Conservation (phyloP, 23 red algal genomes). For the Gracilaria domingensis region DNA sequence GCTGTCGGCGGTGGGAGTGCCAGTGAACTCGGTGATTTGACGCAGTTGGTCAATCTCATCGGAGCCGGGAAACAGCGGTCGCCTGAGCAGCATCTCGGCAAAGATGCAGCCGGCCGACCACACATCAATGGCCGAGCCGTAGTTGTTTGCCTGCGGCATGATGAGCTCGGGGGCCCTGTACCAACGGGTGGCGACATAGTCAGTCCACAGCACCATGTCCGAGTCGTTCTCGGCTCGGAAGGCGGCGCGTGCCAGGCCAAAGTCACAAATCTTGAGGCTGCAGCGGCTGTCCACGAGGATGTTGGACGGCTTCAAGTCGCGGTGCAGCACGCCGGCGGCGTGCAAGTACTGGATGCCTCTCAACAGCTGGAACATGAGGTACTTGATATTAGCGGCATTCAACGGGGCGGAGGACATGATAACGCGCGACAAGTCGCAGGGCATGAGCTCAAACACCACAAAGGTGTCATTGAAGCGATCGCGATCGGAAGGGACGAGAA, state of each 20-base stretch:
- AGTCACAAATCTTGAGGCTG: conserved; percentile 87
- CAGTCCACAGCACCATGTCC: conserved; percentile 77
- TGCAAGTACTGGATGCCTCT: conserved; percentile 94
- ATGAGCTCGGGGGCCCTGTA: conserved; percentile 92
- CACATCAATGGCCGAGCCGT: conserved; percentile 90
- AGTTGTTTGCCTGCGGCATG: conserved; percentile 85
- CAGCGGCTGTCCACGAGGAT: conserved; percentile 86
- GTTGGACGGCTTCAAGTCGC: conserved; percentile 96
- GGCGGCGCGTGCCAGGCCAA: conserved; percentile 97
- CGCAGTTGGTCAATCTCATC: conserved; percentile 85
- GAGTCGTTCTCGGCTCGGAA: conserved; percentile 73
- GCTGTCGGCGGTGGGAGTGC: conserved; percentile 71
- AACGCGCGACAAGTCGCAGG: conserved; percentile 88
- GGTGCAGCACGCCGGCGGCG: conserved; percentile 86
- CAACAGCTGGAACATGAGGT: conserved; percentile 95
- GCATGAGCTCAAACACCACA: conserved; percentile 98
- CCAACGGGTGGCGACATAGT: conserved; percentile 90
- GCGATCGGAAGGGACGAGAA: conserved; percentile 86
- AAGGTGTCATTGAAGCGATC: conserved; percentile 96
- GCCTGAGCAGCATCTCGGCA: conserved; percentile 89
- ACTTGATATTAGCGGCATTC: conserved; percentile 89
- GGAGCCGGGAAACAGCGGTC: conserved; percentile 83
- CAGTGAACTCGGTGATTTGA: conserved; percentile 82
- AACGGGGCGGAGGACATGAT: conserved; percentile 81
- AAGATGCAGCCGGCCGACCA: conserved; percentile 98